Evolutionary conservation across 1,284 basidiomycete species (phyloP), one percentile per base, ranked within the genome.

Genomic region (Apiotrichum porosum): DNA sequence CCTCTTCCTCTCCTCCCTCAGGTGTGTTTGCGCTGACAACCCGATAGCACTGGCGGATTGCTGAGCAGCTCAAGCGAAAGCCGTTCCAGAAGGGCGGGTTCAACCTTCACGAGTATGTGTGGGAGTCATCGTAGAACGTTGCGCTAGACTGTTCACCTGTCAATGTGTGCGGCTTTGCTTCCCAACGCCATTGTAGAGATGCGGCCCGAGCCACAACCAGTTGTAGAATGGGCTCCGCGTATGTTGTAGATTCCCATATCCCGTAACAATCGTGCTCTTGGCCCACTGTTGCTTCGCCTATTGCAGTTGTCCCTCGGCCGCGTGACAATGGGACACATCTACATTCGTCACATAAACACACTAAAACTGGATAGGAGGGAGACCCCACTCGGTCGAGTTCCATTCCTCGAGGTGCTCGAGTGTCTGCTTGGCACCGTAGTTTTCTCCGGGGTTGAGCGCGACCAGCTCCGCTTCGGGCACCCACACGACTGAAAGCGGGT

Each of bases 381-480:
- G 55, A 1, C 73, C 71, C 72, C 72, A 75, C 41, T 62, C 56
- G 17, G 57, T 47, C 1, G 65, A 56, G 40, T 68, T 59, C 52
- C 65, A 72, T 24, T 72, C 62, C 35, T 66, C 65, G 36, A 75
- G 52, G 22, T 62, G 61, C 12, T 39, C 37, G 1, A 73, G 47
- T 14, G 72, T 56, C 47, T 66, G 58, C 28, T 63, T 62, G 0
- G 72, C 59, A 19, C 73, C 72, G 44, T 67, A 66, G 6, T 51
- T 60, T 19, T 63, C 60, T 2, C 44, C 58, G 1, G 72, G 71
- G 32, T 65, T 57, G 24, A 74, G 61, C 2, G 65, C 65, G 9
- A 61, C 58, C 2, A 74, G 57, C 41, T 68, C 60, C 9, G 58
- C 37, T 42, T 74, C 72, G 0, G 73, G 73, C 5, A 75, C 61